phyloP scores from a whole-genome alignment of 2,329 filamentous ascomycete genomes.

The Aureobasidium leucospermi region DNA sequence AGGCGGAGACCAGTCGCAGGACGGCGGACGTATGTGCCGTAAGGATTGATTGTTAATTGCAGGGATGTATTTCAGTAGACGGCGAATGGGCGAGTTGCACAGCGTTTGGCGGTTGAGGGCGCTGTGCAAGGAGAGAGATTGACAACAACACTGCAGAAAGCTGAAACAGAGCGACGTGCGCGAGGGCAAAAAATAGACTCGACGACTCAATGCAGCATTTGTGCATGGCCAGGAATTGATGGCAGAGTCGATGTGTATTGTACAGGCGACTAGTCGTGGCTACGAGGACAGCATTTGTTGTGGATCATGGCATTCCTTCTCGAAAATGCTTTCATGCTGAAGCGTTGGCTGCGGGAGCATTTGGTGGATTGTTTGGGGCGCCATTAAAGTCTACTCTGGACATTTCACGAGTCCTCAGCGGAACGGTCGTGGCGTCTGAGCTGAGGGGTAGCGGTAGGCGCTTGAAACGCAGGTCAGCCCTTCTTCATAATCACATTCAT shows the following conservation, averaged over 20 bases:
- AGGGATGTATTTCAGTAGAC: not conserved
- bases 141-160: slow-evolving; percentile 7
- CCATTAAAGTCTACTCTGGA: not conserved
- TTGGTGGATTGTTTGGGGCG: not conserved
- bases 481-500: not conserved
- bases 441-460: slow-evolving; percentile 6
- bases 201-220: not conserved
- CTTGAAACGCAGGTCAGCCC: slow-evolving; percentile 10
- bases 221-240: not conserved
- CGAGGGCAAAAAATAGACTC: not conserved
- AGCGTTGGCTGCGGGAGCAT: not conserved
- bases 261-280: not conserved
- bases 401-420: not conserved
- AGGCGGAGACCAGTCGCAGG: not conserved
- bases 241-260: not conserved
- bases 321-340: not conserved
- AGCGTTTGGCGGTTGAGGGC: slow-evolving; percentile 7
- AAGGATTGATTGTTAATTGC: slow-evolving; percentile 9
- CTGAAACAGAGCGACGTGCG: slow-evolving; percentile 1
- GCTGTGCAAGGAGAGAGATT: slow-evolving; percentile 11
- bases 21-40: slow-evolving; percentile 2
- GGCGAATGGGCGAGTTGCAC: not conserved
- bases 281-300: not conserved
- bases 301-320: slow-evolving; percentile 8
- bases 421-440: slow-evolving; percentile 2